Conservation (phyloP, 768 basidiomycete species). For the Pilatotrama ljubarskyi region DNA sequence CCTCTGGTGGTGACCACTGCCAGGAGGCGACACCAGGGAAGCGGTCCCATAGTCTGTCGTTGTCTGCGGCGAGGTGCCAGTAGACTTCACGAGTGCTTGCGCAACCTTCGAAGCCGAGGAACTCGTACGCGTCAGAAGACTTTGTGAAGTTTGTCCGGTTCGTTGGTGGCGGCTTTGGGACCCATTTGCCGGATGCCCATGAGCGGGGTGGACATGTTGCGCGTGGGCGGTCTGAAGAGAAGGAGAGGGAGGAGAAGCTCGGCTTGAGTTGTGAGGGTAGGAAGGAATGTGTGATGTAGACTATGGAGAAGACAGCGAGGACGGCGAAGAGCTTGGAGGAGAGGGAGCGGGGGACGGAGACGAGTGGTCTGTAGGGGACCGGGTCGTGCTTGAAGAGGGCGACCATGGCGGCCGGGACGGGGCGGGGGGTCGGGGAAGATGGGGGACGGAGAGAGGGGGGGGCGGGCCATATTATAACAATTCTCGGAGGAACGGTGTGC, state of each 20-base stretch:
- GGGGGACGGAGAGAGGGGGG: not conserved
- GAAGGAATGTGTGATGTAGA: slow-evolving; percentile 8
- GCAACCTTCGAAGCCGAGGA: slow-evolving; percentile 62
- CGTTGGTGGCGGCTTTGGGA: slow-evolving; percentile 37
- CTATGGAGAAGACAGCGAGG: slow-evolving; percentile 12
- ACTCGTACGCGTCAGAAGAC: slow-evolving; percentile 45
- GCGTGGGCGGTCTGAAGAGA: slow-evolving; percentile 1
- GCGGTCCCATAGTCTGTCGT: slow-evolving; percentile 45
- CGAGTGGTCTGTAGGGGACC: slow-evolving; percentile 15
- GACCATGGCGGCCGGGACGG: slow-evolving; percentile 12
- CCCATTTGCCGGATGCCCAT: slow-evolving; percentile 44
- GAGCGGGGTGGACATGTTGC: slow-evolving; percentile 36
- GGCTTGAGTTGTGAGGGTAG: slow-evolving; percentile 10
- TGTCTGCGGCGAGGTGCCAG: slow-evolving; percentile 65
- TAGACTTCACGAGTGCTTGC: slow-evolving; percentile 60
- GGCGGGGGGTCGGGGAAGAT: not conserved
- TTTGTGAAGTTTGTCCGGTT: slow-evolving; percentile 12
- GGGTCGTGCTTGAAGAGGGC: slow-evolving; percentile 14
- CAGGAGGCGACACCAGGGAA: slow-evolving; percentile 56
- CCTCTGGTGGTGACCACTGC: slow-evolving; percentile 50
- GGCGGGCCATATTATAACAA: too few species aligned
- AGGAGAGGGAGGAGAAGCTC: slow-evolving; percentile 3
- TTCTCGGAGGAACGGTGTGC: not conserved
- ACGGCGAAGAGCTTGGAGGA: slow-evolving; percentile 10
- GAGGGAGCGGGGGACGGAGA: slow-evolving; percentile 13